phyloP scores from a whole-genome alignment of 805 yeast species.

The Blastobotrys attinorum region DNA sequence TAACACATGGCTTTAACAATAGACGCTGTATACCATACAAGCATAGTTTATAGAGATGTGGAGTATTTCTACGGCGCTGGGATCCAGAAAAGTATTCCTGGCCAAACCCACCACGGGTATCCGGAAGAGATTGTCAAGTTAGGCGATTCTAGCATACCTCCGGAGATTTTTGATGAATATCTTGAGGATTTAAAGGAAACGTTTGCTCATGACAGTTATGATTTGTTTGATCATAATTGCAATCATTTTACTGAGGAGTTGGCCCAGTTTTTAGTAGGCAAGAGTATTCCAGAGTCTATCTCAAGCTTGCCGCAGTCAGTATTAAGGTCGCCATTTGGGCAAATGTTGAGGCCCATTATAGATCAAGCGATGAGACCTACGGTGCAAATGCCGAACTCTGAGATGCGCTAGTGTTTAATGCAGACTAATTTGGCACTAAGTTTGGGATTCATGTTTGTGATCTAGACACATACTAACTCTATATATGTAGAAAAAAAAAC shows the following conservation, averaged over 20 bases:
- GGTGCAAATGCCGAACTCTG: constrained; percentile 3
- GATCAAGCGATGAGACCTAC: constrained; percentile 19
- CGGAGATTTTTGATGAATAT: constrained; percentile 47
- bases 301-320: constrained; percentile 46
- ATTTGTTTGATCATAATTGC: constrained; percentile 56
- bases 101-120: constrained; percentile 49
- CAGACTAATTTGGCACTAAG: too few relatives aligned
- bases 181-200: constrained; percentile 41
- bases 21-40: constrained; percentile 66
- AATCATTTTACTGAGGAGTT: constrained; percentile 57
- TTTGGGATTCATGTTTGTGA: too few relatives aligned
- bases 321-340: constrained; percentile 44
- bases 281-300: constrained; percentile 46
- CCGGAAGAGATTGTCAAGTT: constrained; percentile 47
- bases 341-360: constrained; percentile 35
- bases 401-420: too few relatives aligned
- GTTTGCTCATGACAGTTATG: constrained; percentile 42
- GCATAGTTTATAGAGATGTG: constrained; percentile 40
- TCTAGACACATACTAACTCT: too few relatives aligned
- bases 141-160: constrained; percentile 46
- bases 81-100: constrained; percentile 41
- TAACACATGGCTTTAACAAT: too few relatives aligned
- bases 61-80: constrained; percentile 59
- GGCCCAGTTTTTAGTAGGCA: constrained; percentile 50
- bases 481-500: too few relatives aligned